Conservation (phyloP, 2,329 filamentous ascomycete genomes). For the Monosporascus sp. region DNA sequence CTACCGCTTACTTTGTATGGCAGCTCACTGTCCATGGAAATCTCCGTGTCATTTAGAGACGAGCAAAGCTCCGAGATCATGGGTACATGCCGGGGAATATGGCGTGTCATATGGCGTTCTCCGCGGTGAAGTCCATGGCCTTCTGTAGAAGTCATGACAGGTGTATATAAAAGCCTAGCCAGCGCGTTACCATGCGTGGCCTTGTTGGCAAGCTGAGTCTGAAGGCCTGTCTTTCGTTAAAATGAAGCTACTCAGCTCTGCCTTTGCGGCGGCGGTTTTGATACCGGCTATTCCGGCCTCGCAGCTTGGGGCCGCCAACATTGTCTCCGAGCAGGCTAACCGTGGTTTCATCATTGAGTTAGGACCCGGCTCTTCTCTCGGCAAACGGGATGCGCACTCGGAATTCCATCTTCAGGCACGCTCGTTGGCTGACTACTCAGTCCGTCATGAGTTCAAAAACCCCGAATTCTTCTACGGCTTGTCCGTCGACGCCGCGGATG, state of each 20-base stretch:
- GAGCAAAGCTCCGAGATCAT: too few relatives aligned
- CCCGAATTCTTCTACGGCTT: constrained; percentile 11
- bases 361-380: neutral
- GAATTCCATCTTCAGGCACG: neutral
- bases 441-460: constrained; percentile 11
- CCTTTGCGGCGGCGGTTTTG: neutral
- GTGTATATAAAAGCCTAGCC: neutral
- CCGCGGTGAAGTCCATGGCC: neutral
- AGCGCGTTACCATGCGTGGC: neutral
- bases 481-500: constrained; percentile 8
- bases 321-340: neutral
- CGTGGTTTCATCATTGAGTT: neutral
- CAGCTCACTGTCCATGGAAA: too few relatives aligned
- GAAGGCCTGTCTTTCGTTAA: neutral
- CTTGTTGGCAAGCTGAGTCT: neutral
- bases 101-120: neutral
- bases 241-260: neutral
- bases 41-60: too few relatives aligned
- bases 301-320: neutral
- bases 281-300: neutral
- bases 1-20: neutral
- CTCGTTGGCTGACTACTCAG: neutral
- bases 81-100: neutral
- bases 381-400: neutral
- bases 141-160: neutral